Evolutionary conservation across 768 basidiomycete genomes (phyloP).

Genomic region (Lyophyllum semitale): DNA sequence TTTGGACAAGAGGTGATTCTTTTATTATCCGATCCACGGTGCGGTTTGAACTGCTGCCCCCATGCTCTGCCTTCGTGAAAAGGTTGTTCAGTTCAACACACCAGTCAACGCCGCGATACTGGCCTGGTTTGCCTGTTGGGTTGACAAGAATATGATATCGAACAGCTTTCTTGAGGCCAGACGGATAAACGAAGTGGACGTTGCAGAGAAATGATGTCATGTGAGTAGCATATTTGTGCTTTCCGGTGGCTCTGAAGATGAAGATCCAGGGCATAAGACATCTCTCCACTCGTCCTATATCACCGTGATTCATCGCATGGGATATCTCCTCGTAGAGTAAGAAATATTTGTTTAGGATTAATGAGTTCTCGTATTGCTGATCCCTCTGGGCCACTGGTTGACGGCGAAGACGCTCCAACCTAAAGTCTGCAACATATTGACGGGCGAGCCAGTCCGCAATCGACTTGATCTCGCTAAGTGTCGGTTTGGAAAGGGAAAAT

Average conservation of each 20-base stretch:
- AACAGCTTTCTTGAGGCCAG: slow-evolving; percentile 9
- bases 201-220: slow-evolving; percentile 26
- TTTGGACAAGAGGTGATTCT: slow-evolving; percentile 32
- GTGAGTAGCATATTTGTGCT: slow-evolving; percentile 32
- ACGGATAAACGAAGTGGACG: slow-evolving; percentile 25
- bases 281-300: slow-evolving; percentile 29
- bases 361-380: slow-evolving; percentile 27
- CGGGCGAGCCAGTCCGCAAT: background rate
- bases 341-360: slow-evolving; percentile 29
- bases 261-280: slow-evolving; percentile 25
- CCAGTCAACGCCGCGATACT: slow-evolving; percentile 32
- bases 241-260: slow-evolving; percentile 28
- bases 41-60: slow-evolving; percentile 32
- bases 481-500: slow-evolving; percentile 4
- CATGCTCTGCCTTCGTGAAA: slow-evolving; percentile 31
- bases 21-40: slow-evolving; percentile 28
- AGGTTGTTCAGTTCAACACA: slow-evolving; percentile 30
- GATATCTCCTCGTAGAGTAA: slow-evolving; percentile 37
- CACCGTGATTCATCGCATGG: slow-evolving; percentile 30
- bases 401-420: background rate
- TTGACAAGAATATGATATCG: slow-evolving; percentile 25
- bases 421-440: background rate
- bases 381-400: slow-evolving; percentile 17
- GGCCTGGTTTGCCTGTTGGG: slow-evolving; percentile 24
- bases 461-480: slow-evolving; percentile 22